Base-by-base conservation (phyloP, 352 stramenopile genomes). In the Phytophthora pinifolia region DNA sequence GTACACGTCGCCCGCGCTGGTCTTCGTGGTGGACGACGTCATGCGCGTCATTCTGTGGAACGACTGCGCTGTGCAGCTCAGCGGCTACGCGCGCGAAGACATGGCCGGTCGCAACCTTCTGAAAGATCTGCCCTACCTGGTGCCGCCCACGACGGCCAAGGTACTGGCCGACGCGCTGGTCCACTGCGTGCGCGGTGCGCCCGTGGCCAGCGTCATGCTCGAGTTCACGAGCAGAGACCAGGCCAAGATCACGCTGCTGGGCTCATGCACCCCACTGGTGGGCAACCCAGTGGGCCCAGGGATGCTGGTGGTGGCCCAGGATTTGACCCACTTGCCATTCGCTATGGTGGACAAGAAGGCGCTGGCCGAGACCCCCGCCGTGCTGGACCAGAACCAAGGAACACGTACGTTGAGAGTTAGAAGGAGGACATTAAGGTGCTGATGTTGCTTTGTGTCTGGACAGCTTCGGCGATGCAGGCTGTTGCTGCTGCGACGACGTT, bases 41-140 rank as follows among this genome's bases (percentile, higher is more conserved):
- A 90, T 92, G 82, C 84, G 84, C 46, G 85, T 94, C 17, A 94
- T 94, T 31, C 57, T 94, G 13, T 94, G 84, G 84, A 94, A 94
- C 48, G 84, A 94, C 49, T 72, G 69, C 33, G 84, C 84, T 0
- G 74, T 90, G n/a, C 75, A 79, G 54, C 65, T 86, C 39, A 74
- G 74, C 30, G 84, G 84, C n/a, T 92, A 82, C 58, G 72, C 74
- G 20, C 72, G 84, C n/a, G 82, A 94, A 46, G 80, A 94, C 54
- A 85, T 94, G 69, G 84, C 84, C 0, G 84, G 84, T 0, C 79
- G 84, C 22, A 79, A 88, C 30, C 49, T 94, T 22, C 61, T 85
- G 27, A 72, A 84, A 34, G 84, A 94, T 18, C 59, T 92, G 22
- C 78, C 76, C 12, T 87, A 83, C 47, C 63, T 94, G 22, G 77